These are phyloP conservation scores for Avena eriantha DNA, from an alignment of 176 grass and related monocot species.

Conservation along the genomic window DNA sequence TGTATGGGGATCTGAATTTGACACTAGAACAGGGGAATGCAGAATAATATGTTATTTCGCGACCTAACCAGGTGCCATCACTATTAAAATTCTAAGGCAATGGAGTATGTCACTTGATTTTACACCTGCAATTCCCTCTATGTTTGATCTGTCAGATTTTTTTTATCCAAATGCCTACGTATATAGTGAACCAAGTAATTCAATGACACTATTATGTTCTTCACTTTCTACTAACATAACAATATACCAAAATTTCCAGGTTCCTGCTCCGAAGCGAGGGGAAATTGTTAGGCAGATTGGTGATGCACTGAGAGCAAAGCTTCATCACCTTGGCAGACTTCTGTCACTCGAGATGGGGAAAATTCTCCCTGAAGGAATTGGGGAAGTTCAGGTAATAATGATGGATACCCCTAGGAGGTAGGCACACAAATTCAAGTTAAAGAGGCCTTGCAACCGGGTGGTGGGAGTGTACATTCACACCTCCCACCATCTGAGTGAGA, in stretches of 20 bases:
- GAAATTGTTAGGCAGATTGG: conserved; percentile 99
- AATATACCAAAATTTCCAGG: conserved; percentile 43
- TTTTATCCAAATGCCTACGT: background rate
- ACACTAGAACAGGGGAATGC: background rate
- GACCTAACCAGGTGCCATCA: background rate
- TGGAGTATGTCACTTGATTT: background rate
- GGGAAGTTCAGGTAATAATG: conserved; percentile 92
- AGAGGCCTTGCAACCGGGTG: background rate
- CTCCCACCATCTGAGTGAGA: background rate
- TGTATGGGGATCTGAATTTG: background rate
- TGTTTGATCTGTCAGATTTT: background rate
- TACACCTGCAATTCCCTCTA: background rate
- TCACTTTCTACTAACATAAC: background rate
- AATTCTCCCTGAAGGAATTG: conserved; percentile 98
- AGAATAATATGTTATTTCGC: background rate
- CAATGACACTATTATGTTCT: background rate
- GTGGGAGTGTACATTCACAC: background rate
- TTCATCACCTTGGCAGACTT: conserved; percentile 87
- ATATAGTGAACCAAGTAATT: conserved; percentile 3
- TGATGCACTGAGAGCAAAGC: conserved; percentile 86
- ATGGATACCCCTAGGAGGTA: background rate
- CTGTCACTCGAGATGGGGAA: conserved; percentile 99
- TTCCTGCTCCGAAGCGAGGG: conserved; percentile 92
- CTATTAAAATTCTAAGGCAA: background rate
- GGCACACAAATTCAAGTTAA: background rate